Conservation (phyloP, 495 filamentous ascomycete genomes). For the Schizothecium vesticola region DNA sequence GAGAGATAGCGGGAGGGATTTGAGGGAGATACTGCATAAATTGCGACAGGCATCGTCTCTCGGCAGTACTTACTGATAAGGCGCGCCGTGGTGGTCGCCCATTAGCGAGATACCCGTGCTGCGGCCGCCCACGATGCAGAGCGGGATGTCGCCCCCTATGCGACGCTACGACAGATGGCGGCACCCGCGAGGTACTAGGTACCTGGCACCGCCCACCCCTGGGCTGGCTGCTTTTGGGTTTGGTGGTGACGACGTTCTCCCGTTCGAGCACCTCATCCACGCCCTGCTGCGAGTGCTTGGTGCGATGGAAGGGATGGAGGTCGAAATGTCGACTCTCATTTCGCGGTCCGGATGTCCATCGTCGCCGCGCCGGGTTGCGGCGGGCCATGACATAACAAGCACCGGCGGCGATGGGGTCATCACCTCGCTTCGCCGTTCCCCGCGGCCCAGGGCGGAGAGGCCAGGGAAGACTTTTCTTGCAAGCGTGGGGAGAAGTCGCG, state of each 20-base stretch:
- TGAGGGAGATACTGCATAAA: slow-evolving; percentile 27
- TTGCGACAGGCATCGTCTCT: slow-evolving; percentile 20
- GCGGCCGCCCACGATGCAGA: neutral
- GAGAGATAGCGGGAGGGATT: slow-evolving; percentile 30
- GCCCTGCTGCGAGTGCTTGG: too few relatives aligned
- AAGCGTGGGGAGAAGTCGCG: slow-evolving; percentile 28
- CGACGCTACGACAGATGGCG: slow-evolving; percentile 20
- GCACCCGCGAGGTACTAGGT: slow-evolving; percentile 13
- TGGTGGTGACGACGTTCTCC: slow-evolving; percentile 10
- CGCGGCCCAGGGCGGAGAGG: slow-evolving; percentile 15
- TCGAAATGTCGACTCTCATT: too few relatives aligned
- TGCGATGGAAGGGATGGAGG: too few relatives aligned
- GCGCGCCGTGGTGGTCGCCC: slow-evolving; percentile 9
- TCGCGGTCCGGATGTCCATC: neutral
- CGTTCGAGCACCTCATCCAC: slow-evolving; percentile 14
- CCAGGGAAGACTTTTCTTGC: slow-evolving; percentile 12
- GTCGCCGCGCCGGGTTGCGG: neutral
- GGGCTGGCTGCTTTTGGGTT: slow-evolving; percentile 4
- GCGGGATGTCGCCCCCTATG: slow-evolving; percentile 25
- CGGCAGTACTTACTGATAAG: slow-evolving; percentile 13
- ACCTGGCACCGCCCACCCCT: slow-evolving; percentile 6
- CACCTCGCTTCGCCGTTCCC: neutral
- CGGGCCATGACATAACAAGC: neutral
- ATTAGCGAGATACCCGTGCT: slow-evolving; percentile 23
- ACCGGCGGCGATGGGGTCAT: neutral